Evolutionary conservation across 148 eudicot genomes (phyloP), one percentile per base, ranked within the genome.

Genomic region (Beta vulgaris): DNA sequence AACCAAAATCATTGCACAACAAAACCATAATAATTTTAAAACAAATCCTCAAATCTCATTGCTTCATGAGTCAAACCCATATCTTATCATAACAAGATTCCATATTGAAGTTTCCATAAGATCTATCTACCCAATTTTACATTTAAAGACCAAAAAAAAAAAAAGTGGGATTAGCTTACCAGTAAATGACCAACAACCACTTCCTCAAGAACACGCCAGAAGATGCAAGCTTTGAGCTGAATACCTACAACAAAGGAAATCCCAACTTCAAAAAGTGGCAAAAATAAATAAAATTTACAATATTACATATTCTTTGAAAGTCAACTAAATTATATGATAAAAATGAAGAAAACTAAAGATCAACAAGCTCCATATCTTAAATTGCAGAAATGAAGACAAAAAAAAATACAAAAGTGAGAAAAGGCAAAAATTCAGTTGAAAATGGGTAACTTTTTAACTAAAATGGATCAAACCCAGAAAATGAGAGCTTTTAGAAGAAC

Each of bases 171-270:
- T 3, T 7, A 21, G 46, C 59, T 62, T 19, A 61, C 69, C 68
- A 42, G 59, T 44, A 35, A 5, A 63, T 32, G 44, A 39, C 44
- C 59, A 44, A 46, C 61, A 16, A 43, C 58, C 39, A 73, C 69
- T 62, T 62, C 37, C 39, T 42, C 32, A 3, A 36, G 4, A 40
- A 54, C 21, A 36, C 3, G 29, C 65, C 54, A 58, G 15, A 63
- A 74, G 70, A 74, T 63, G 32, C 46, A 64, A 74, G 15, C 42
- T 73, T 74, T 29, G 42, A 73, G 76, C 55, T 18, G 28, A 46
- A 23, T 43, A 44, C 68, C 69, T 44, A 37, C 42, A 34, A 1
- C 37, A 44, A 13, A 18, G 23, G 16, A 64, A 48, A 51, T 3
- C 8, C 48, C 13, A 37, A 28, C 35, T 75, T 9, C 1, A 31